Percentiles rank a stretch among this genome's conserved stretches.
Conservation (phyloP, 257 asterid species). For the Linderniella brevidens region DNA sequence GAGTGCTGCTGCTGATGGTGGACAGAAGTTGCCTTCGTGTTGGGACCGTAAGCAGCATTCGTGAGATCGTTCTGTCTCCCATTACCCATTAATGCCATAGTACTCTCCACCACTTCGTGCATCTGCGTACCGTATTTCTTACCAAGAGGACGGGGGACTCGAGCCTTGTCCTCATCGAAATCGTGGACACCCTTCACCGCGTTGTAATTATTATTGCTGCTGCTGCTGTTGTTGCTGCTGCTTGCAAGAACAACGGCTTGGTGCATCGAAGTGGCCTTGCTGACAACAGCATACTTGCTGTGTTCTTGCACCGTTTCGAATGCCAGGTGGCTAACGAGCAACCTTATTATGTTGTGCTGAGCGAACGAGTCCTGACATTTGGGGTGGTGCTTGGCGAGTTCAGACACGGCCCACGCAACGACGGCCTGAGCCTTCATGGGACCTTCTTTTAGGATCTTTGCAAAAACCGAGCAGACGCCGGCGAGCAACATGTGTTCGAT, state of each 20-base stretch:
- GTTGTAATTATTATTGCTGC: background rate
- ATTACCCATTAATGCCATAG: conserved; percentile 36
- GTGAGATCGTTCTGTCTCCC: too few species aligned
- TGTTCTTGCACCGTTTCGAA: conserved; percentile 64
- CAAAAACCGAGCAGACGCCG: conserved; percentile 46
- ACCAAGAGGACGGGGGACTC: conserved; percentile 26
- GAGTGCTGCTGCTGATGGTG: conserved; percentile 9
- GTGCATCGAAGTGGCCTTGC: conserved; percentile 59
- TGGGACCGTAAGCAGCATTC: conserved; percentile 4
- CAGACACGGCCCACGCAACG: conserved; percentile 66
- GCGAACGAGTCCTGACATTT: conserved; percentile 52
- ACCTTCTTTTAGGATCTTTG: conserved; percentile 53
- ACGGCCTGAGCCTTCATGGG: conserved; percentile 56
- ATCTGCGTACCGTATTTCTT: conserved; percentile 28
- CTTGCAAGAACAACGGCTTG: conserved; percentile 55
- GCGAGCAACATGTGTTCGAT: conserved; percentile 54
- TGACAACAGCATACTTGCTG: conserved; percentile 41
- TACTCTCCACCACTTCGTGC: conserved; percentile 34
- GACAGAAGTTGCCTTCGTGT: conserved; percentile 9
- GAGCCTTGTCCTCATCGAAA: conserved; percentile 27
- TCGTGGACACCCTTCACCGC: conserved; percentile 11
- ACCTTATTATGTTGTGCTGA: conserved; percentile 38
- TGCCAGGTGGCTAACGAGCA: conserved; percentile 47
- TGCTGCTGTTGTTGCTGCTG: conserved; percentile 8
- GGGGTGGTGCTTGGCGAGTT: conserved; percentile 39